A percentile compares a stretch with the other conserved stretches of the same genome.
These are phyloP conservation scores for Xanthoparmelia taractica DNA, from an alignment of 495 filamentous ascomycete species.

Conservation along the genomic window DNA sequence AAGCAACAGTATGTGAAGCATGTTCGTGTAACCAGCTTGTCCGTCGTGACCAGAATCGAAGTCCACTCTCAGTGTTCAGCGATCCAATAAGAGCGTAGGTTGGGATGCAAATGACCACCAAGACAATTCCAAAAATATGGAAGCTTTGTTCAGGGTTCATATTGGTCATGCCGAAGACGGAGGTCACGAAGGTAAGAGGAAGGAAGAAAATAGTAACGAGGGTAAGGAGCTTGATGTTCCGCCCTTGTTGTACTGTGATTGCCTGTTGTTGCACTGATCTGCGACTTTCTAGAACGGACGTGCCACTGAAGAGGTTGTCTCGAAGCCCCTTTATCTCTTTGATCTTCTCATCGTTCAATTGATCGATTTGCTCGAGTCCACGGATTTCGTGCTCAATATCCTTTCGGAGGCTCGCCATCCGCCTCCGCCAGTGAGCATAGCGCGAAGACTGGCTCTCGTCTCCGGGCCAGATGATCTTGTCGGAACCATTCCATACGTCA, in stretches of 20 bases:
- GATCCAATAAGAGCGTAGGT: conserved; percentile 39
- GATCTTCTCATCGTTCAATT: conserved; percentile 25
- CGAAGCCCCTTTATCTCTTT: conserved; percentile 34
- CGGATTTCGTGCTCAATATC: conserved; percentile 26
- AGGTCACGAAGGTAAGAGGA: conserved; percentile 39
- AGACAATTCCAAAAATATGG: conserved; percentile 34
- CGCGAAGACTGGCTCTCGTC: conserved; percentile 23
- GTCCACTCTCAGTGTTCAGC: conserved; percentile 29
- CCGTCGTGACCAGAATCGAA: conserved; percentile 17
- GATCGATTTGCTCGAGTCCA: conserved; percentile 21
- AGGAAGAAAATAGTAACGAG: conserved; percentile 43
- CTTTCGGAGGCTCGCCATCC: conserved; percentile 24
- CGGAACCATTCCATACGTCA: conserved; percentile 44
- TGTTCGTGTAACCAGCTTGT: conserved; percentile 5
- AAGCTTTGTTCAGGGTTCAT: conserved; percentile 32
- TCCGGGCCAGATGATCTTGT: conserved; percentile 39
- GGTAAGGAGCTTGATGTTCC: conserved; percentile 42
- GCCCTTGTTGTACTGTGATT: conserved; percentile 35
- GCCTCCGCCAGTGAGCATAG: conserved; percentile 27
- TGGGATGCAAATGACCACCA: conserved; percentile 36
- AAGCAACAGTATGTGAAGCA: conserved; percentile 6
- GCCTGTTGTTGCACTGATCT: conserved; percentile 33
- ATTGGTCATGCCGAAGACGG: conserved; percentile 41
- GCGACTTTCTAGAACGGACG: conserved; percentile 35
- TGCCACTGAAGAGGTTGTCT: conserved; percentile 40